A percentile compares a stretch with the other conserved stretches of the same genome.
Evolutionary conservation across 140 eudicot genomes (phyloP).

Genomic region (Senecio squalidus): DNA sequence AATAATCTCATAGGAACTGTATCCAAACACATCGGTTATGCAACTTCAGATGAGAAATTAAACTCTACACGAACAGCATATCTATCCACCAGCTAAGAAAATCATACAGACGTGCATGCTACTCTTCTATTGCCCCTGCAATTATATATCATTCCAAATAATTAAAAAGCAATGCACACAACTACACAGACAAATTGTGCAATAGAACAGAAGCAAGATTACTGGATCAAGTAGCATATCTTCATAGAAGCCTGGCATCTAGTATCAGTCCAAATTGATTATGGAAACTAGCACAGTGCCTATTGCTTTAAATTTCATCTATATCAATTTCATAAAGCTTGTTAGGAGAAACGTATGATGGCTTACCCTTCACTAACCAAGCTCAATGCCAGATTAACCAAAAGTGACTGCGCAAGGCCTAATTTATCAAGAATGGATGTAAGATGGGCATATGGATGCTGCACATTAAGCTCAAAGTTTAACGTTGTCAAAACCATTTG

Average conservation of each 20-base stretch:
- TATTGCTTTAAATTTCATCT: neutral
- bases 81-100: constrained; percentile 98
- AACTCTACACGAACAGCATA: constrained; percentile 83
- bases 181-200: constrained; percentile 24
- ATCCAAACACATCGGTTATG: constrained; percentile 68
- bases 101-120: constrained; percentile 94
- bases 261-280: constrained; percentile 8
- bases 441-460: constrained; percentile 87
- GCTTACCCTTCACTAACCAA: constrained; percentile 97
- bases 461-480: constrained; percentile 87
- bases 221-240: constrained; percentile 22
- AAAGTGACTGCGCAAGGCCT: constrained; percentile 77
- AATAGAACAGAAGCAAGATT: constrained; percentile 27
- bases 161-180: constrained; percentile 61
- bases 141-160: constrained; percentile 85
- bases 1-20: constrained; percentile 47
- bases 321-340: constrained; percentile 1
- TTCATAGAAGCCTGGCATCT: constrained; percentile 21
- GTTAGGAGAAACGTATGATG: neutral
- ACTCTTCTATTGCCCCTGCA: constrained; percentile 96
- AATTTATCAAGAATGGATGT: constrained; percentile 76
- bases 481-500: constrained; percentile 75
- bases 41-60: constrained; percentile 85
- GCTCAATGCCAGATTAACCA: constrained; percentile 75
- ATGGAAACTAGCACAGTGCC: constrained; percentile 3